Conservation (phyloP, 176 grass and related monocot genomes). For the Zea luxurians region DNA sequence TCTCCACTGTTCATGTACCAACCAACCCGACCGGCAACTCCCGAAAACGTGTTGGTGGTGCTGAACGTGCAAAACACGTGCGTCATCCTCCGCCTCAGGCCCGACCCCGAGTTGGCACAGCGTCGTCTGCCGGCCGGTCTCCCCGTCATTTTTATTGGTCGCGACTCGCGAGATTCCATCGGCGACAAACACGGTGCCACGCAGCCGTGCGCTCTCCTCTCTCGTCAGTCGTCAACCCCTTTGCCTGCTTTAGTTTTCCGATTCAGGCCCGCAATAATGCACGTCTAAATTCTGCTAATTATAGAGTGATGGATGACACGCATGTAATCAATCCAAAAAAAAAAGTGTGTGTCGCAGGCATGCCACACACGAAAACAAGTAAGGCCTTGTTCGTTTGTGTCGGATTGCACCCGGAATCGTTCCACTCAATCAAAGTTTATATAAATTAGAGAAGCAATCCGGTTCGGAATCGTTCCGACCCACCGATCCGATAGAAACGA, state of each 20-base stretch:
- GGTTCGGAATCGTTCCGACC: too few relatives aligned
- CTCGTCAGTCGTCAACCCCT: constrained; percentile 20
- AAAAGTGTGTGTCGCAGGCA: too few relatives aligned
- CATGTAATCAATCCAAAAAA: too few relatives aligned
- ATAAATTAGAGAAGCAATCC: too few relatives aligned
- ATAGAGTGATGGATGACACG: too few relatives aligned
- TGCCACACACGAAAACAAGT: too few relatives aligned
- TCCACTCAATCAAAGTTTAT: too few relatives aligned
- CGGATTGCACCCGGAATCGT: too few relatives aligned
- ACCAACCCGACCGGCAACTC: neutral
- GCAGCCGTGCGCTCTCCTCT: neutral
- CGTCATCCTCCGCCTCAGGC: neutral
- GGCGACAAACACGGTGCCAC: neutral
- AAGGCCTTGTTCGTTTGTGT: too few relatives aligned
- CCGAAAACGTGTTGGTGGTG: neutral
- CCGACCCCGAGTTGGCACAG: neutral
- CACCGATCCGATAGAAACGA: too few relatives aligned
- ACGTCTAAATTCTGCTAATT: too few relatives aligned
- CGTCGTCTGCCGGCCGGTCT: constrained; percentile 5
- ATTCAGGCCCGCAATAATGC: neutral
- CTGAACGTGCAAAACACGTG: neutral
- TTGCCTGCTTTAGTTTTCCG: neutral
- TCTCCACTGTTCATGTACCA: neutral
- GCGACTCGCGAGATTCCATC: neutral
- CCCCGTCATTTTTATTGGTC: neutral